Percentiles rank a stretch among this genome's conserved stretches.
These are phyloP conservation scores for Sistotremastrum niveocremeum DNA, from an alignment of 768 basidiomycete genomes.

Conservation along the genomic window DNA sequence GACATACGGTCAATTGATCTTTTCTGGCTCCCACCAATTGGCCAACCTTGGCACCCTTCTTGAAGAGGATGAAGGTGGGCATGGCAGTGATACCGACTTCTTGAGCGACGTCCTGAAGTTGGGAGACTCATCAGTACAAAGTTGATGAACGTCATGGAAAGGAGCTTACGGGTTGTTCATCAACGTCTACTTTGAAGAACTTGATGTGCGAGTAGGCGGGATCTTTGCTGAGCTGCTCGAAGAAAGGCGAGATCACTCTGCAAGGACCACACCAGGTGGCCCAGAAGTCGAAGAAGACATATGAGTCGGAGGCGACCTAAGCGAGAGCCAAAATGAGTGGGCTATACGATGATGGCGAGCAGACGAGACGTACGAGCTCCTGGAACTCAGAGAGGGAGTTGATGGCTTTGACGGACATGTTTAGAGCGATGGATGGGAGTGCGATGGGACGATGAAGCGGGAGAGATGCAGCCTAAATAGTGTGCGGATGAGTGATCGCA, in stretches of 20 bases:
- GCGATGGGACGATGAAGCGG: too few relatives aligned
- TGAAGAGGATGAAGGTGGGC: constrained; percentile 29
- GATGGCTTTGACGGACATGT: constrained; percentile 28
- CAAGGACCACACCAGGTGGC: constrained; percentile 71
- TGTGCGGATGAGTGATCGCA: too few relatives aligned
- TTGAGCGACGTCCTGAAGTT: constrained; percentile 11
- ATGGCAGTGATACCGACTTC: constrained; percentile 48
- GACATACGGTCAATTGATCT: neutral
- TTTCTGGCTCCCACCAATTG: constrained; percentile 33
- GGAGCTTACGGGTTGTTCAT: constrained; percentile 30
- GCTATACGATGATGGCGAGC: neutral
- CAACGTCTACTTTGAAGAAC: constrained; percentile 69
- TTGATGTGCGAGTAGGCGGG: constrained; percentile 23
- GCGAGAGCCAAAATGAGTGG: constrained; percentile 8
- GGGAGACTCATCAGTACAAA: constrained; percentile 16
- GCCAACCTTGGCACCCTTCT: constrained; percentile 21
- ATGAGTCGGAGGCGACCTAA: constrained; percentile 33
- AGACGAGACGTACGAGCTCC: constrained; percentile 25
- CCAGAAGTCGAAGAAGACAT: constrained; percentile 57
- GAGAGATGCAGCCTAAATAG: too few relatives aligned
- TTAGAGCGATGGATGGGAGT: too few relatives aligned
- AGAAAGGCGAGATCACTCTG: constrained; percentile 48
- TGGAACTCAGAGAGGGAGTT: constrained; percentile 26
- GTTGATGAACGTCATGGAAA: neutral
- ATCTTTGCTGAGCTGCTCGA: constrained; percentile 37